Percentiles rank a stretch among this genome's conserved stretches.
Evolutionary conservation across 495 filamentous ascomycete species (phyloP).

Genomic region (Aspergillus taichungensis): DNA sequence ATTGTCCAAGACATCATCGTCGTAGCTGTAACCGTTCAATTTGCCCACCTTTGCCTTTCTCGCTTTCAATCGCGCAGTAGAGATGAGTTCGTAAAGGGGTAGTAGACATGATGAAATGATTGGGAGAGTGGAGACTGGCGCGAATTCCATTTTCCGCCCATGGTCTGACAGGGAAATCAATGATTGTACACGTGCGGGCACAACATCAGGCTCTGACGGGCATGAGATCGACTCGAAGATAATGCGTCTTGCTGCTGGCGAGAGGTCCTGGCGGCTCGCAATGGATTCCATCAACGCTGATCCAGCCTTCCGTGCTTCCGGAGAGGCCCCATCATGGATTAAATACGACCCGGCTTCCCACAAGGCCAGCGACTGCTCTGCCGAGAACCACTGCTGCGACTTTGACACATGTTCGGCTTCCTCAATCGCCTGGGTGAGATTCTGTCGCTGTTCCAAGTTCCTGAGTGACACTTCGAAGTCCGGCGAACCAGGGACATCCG

Average conservation of each 20-base stretch:
- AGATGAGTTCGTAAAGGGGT: conserved; percentile 31
- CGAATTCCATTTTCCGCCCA: conserved; percentile 39
- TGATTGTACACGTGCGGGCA: conserved; percentile 31
- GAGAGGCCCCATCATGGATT: conserved; percentile 27
- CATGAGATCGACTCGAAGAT: conserved; percentile 32
- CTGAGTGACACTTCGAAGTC: conserved; percentile 32
- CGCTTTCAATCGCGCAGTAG: conserved; percentile 29
- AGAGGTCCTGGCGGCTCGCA: conserved; percentile 34
- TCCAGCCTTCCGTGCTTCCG: conserved; percentile 30
- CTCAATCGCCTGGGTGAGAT: conserved; percentile 28
- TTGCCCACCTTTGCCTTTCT: conserved; percentile 44
- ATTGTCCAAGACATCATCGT: conserved; percentile 59
- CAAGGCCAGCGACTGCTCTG: conserved; percentile 33
- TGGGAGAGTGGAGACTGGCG: conserved; percentile 30
- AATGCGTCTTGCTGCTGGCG: conserved; percentile 23
- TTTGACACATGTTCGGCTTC: conserved; percentile 33
- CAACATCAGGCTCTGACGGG: conserved; percentile 30
- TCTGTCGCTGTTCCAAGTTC: conserved; percentile 28
- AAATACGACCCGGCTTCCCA: conserved; percentile 37
- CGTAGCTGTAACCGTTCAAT: conserved; percentile 35
- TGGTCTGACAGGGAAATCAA: conserved; percentile 38
- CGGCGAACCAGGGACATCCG: conserved; percentile 33
- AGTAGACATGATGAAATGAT: conserved; percentile 34
- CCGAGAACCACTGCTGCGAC: conserved; percentile 25
- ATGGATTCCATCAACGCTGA: conserved; percentile 30